phyloP scores from a whole-genome alignment of 768 basidiomycete genomes.

The Coprinopsis marcescibilis region DNA sequence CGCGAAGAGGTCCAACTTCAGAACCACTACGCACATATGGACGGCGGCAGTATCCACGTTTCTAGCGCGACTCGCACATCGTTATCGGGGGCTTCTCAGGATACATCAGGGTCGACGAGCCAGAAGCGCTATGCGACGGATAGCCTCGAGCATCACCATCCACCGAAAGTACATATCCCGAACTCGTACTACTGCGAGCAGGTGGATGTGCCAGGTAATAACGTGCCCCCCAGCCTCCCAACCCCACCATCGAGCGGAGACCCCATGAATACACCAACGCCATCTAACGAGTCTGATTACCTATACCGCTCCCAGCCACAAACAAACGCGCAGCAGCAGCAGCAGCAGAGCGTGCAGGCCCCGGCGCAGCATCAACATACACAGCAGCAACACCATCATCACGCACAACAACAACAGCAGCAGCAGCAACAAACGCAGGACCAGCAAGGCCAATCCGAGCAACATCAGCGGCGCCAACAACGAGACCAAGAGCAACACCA shows the following conservation, averaged over 20 bases:
- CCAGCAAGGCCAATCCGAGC: constrained; percentile 12
- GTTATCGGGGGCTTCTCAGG: not conserved
- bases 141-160: constrained; percentile 6
- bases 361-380: constrained; percentile 14
- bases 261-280: constrained; percentile 8
- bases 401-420: constrained; percentile 11
- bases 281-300: constrained; percentile 9
- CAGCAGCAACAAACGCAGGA: constrained; percentile 10
- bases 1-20: constrained; percentile 51
- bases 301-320: constrained; percentile 10
- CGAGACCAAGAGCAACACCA: constrained; percentile 10
- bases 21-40: constrained; percentile 15
- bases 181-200: constrained; percentile 16
- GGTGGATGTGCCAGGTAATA: not conserved
- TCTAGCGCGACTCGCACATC: constrained; percentile 2
- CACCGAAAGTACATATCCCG: constrained; percentile 25
- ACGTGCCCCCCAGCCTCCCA: constrained; percentile 8
- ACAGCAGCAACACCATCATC: constrained; percentile 10
- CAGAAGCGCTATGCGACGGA: constrained; percentile 22
- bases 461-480: constrained; percentile 14
- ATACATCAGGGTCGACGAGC: constrained; percentile 7
- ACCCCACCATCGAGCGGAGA: constrained; percentile 9
- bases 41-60: constrained; percentile 10
- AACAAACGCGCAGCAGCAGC: constrained; percentile 10
- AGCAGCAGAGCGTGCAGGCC: constrained; percentile 7